A percentile compares a stretch with the other conserved stretches of the same genome.
These are phyloP conservation scores for Penicillium sp. DNA, from an alignment of 2,329 filamentous ascomycete genomes.

Conservation along the genomic window DNA sequence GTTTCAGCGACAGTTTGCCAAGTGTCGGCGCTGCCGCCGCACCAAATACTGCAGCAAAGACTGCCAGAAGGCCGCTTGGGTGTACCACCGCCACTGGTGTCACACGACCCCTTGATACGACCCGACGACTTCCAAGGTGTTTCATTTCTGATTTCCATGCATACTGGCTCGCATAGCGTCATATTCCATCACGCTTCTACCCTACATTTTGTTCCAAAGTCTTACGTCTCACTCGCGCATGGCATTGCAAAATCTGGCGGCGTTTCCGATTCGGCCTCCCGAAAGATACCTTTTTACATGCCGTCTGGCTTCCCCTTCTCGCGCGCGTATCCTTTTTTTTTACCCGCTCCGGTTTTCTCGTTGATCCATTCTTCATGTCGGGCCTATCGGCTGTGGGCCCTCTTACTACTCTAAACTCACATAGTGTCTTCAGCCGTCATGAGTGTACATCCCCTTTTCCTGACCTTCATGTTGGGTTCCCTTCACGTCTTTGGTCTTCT, in stretches of 20 bases:
- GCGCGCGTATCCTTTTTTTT: slow-evolving; percentile 7
- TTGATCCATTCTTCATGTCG: background rate
- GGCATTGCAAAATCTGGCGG: slow-evolving; percentile 39
- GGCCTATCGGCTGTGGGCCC: background rate
- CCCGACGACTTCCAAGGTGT: slow-evolving; percentile 26
- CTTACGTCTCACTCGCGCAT: slow-evolving; percentile 32
- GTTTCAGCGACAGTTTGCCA: slow-evolving; percentile 93
- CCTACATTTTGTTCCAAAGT: slow-evolving; percentile 28
- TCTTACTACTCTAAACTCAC: slow-evolving; percentile 2
- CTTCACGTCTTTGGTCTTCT: background rate
- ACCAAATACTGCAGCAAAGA: slow-evolving; percentile 99
- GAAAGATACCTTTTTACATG: slow-evolving; percentile 40
- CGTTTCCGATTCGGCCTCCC: slow-evolving; percentile 34
- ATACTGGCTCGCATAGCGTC: slow-evolving; percentile 39
- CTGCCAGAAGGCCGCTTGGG: slow-evolving; percentile 98
- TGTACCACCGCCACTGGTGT: slow-evolving; percentile 97
- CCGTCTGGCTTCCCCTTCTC: slow-evolving; percentile 16
- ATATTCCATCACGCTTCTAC: slow-evolving; percentile 26
- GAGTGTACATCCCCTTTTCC: slow-evolving; percentile 24
- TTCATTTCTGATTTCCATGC: slow-evolving; percentile 33
- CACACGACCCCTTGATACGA: slow-evolving; percentile 44
- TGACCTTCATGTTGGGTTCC: slow-evolving; percentile 11
- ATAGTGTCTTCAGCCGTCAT: slow-evolving; percentile 14
- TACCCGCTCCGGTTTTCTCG: background rate
- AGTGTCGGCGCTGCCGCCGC: slow-evolving; percentile 90